These are phyloP conservation scores for Trametes maxima DNA, from an alignment of 768 basidiomycete species.

Conservation along the genomic window DNA sequence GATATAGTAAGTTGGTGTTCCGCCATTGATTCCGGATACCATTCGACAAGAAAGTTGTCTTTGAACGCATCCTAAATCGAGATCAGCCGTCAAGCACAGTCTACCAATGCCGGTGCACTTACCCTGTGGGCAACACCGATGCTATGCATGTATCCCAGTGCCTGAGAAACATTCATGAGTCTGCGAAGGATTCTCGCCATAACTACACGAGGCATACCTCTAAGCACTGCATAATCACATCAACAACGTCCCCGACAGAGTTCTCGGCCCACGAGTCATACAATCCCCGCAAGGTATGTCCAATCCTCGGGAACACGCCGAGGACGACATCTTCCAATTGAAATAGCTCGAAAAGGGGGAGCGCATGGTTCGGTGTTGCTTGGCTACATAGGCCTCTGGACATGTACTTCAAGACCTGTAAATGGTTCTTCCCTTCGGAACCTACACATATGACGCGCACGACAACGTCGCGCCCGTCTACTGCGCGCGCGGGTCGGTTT, in stretches of 20 bases:
- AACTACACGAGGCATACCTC: constrained; percentile 23
- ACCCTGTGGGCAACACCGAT: background rate
- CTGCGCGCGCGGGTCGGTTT: background rate
- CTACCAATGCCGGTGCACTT: background rate
- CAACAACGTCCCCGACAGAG: constrained; percentile 34
- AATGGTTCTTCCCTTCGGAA: constrained; percentile 2
- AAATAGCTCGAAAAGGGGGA: constrained; percentile 33
- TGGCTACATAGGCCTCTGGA: constrained; percentile 20
- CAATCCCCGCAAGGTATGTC: constrained; percentile 4
- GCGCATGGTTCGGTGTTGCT: constrained; percentile 30
- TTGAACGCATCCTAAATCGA: constrained; percentile 32
- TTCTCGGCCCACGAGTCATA: constrained; percentile 33
- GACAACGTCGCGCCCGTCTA: constrained; percentile 2
- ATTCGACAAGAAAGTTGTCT: constrained; percentile 38
- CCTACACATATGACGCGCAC: constrained; percentile 1
- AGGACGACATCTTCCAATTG: constrained; percentile 34
- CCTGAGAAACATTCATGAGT: background rate
- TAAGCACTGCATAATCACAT: constrained; percentile 36
- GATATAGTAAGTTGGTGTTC: constrained; percentile 12
- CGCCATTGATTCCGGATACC: constrained; percentile 35
- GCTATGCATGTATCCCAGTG: background rate
- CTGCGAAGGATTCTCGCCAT: background rate
- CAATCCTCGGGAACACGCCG: constrained; percentile 33
- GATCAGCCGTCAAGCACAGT: background rate
- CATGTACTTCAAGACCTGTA: constrained; percentile 29